Evolutionary conservation across 768 basidiomycete species (phyloP).

Genomic region (Termitomyces sp.): DNA sequence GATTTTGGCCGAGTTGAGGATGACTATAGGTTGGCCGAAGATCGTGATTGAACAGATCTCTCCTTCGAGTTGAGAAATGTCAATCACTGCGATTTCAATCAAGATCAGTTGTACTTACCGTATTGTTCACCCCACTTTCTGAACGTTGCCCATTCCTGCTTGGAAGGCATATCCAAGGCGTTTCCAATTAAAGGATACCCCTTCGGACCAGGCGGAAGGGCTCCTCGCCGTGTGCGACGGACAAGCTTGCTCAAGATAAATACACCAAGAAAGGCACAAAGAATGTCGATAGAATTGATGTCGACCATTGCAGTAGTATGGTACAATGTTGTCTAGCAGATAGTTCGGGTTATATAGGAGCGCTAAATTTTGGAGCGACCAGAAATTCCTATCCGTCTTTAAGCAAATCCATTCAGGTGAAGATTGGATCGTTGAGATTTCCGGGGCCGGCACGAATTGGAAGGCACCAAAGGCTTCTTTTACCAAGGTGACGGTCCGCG

Average conservation of each 20-base stretch:
- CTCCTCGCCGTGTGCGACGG: constrained; percentile 15
- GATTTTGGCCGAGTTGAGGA: constrained; percentile 46
- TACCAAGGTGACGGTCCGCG: constrained; percentile 36
- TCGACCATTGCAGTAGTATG: constrained; percentile 14
- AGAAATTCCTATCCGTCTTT: constrained; percentile 23
- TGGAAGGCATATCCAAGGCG: constrained; percentile 45
- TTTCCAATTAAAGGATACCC: constrained; percentile 53
- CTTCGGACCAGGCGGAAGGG: constrained; percentile 48
- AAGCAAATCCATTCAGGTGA: constrained; percentile 28
- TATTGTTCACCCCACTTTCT: constrained; percentile 48
- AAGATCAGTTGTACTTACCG: constrained; percentile 26
- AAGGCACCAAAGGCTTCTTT: constrained; percentile 21
- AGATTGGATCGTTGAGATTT: constrained; percentile 31
- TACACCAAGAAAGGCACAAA: constrained; percentile 27
- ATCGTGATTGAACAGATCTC: constrained; percentile 57
- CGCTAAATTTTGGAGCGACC: constrained; percentile 12
- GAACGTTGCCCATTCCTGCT: constrained; percentile 48
- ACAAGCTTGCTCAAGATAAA: constrained; percentile 29
- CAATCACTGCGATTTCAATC: neutral
- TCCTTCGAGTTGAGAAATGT: constrained; percentile 28
- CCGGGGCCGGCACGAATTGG: constrained; percentile 30
- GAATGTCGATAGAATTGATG: constrained; percentile 26
- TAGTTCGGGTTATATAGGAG: constrained; percentile 19
- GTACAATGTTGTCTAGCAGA: constrained; percentile 19
- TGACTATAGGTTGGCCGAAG: constrained; percentile 53